Evolutionary conservation across 495 filamentous ascomycete species (phyloP), one percentile per base, ranked within the genome.

Genomic region (Cercophora scortea): DNA sequence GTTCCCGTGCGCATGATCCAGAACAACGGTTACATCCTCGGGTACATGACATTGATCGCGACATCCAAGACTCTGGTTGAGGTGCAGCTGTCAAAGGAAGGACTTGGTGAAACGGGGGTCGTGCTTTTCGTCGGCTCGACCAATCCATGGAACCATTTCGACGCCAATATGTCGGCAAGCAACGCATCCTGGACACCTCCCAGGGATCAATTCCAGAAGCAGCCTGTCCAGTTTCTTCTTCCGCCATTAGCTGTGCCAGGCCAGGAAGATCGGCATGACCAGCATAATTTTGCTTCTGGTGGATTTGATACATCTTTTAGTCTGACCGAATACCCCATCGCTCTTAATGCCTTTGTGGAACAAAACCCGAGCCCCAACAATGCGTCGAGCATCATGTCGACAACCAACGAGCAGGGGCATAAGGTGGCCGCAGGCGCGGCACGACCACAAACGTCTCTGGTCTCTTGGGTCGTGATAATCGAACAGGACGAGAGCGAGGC

Each of bases 381-480:
- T 54, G 79, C 83, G 2, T 81, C 81, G 18, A 84, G 80, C 61
- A 53, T 74, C 2, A 70, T 93, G n/a, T 78, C 79, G 0, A 80
- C 87, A 0, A 74, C 55, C 3, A 92, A 91, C 53, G 89, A 94
- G 59, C 74, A 85, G 52, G 79, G 78, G 0, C 52, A 68, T 2
- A 59, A 61, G 15, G 85, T 94, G 17, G 82, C 87, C 4, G 81
- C 88, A 3, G 89, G 88, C 25, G 88, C 78, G 50, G 85, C 88
- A 15, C 75, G 83, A 11, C 80, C 84, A 1, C 73, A 75, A 44
- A 85, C 73, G 13, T 57, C 69, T 1, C 63, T 95, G 33, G 85
- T 85, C 15, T 77, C 89, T 52, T 96, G 90, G 90, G 80, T 85
- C 15, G 71, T 96, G 8, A 56, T 95, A 3, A 79, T 95, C 10